Evolutionary conservation across 2,329 filamentous ascomycete genomes (phyloP).

Genomic region (Xylariaceae sp.): DNA sequence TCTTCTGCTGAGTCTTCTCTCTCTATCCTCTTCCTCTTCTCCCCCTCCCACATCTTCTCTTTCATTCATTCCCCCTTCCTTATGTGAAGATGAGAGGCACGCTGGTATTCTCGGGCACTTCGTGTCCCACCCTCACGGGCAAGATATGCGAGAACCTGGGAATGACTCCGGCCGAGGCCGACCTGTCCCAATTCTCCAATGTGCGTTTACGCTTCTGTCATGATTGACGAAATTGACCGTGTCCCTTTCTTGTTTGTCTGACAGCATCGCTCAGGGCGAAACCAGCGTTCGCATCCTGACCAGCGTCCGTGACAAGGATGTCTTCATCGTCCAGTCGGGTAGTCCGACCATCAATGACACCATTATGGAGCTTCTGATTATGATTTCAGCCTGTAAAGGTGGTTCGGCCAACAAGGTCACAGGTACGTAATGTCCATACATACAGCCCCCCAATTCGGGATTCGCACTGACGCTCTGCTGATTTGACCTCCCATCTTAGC

Average conservation of each 20-base stretch:
- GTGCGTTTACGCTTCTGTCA: conserved; percentile 38
- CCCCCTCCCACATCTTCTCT: conserved; percentile 25
- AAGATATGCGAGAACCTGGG: conserved; percentile 65
- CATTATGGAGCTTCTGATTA: conserved; percentile 98
- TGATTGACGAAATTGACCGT: conserved; percentile 4
- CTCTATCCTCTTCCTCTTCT: too few relatives aligned
- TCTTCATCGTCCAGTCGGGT: conserved; percentile 97
- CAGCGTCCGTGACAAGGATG: conserved; percentile 92
- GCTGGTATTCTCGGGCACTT: conserved; percentile 62
- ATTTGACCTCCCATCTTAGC: conserved; percentile 48
- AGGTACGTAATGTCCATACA: too few relatives aligned
- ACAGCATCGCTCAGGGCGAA: conserved; percentile 48
- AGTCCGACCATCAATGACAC: conserved; percentile 96
- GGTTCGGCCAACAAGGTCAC: conserved; percentile 96
- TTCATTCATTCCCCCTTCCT: conserved; percentile 20
- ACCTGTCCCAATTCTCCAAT: conserved; percentile 67
- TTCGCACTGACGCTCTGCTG: too few relatives aligned
- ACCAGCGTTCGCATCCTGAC: conserved; percentile 64
- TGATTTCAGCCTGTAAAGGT: conserved; percentile 98
- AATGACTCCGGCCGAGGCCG: conserved; percentile 58
- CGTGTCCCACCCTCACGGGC: conserved; percentile 57
- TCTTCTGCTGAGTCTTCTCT: too few relatives aligned
- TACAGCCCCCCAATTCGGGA: too few relatives aligned
- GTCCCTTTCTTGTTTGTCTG: conserved; percentile 1
- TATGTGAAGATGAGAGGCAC: conserved; percentile 53